Evolutionary conservation across 2,329 filamentous ascomycete species (phyloP).

Genomic region (Xylaria sp.): DNA sequence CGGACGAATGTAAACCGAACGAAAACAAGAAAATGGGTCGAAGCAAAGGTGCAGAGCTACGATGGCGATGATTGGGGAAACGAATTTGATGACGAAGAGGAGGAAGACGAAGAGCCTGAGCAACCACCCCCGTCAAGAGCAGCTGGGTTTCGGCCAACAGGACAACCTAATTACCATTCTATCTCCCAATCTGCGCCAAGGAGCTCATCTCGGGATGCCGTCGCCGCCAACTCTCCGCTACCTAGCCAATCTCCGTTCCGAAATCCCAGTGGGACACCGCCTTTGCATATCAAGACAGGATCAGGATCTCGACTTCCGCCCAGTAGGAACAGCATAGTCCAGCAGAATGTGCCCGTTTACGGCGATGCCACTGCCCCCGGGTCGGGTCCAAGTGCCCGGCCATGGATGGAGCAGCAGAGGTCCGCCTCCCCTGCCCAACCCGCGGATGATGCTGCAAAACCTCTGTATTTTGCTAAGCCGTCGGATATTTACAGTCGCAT

Average conservation of each 20-base stretch:
- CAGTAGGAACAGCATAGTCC: slow-evolving; percentile 64
- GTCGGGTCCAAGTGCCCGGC: slow-evolving; percentile 32
- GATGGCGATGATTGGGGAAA: slow-evolving; percentile 93
- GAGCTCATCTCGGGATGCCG: slow-evolving; percentile 31
- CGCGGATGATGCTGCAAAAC: slow-evolving; percentile 43
- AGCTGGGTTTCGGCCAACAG: slow-evolving; percentile 47
- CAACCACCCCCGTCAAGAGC: slow-evolving; percentile 46
- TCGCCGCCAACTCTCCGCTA: slow-evolving; percentile 18
- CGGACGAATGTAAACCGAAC: slow-evolving; percentile 84
- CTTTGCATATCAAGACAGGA: slow-evolving; percentile 38
- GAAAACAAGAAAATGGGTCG: slow-evolving; percentile 94
- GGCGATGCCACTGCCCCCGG: slow-evolving; percentile 17
- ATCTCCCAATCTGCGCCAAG: slow-evolving; percentile 29
- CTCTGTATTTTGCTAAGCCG: slow-evolving; percentile 69
- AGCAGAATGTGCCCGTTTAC: slow-evolving; percentile 41
- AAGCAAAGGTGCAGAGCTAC: slow-evolving; percentile 84
- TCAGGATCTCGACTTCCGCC: slow-evolving; percentile 54
- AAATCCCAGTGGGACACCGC: slow-evolving; percentile 33
- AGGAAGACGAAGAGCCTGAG: slow-evolving; percentile 56
- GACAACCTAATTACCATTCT: slow-evolving; percentile 34
- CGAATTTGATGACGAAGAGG: slow-evolving; percentile 65
- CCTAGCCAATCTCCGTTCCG: slow-evolving; percentile 26
- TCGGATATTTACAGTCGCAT: slow-evolving; percentile 77
- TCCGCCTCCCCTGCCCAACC: slow-evolving; percentile 45
- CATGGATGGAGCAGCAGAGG: slow-evolving; percentile 42